phyloP scores from a whole-genome alignment of 2,329 filamentous ascomycete species.

The Aspergillus flavus region DNA sequence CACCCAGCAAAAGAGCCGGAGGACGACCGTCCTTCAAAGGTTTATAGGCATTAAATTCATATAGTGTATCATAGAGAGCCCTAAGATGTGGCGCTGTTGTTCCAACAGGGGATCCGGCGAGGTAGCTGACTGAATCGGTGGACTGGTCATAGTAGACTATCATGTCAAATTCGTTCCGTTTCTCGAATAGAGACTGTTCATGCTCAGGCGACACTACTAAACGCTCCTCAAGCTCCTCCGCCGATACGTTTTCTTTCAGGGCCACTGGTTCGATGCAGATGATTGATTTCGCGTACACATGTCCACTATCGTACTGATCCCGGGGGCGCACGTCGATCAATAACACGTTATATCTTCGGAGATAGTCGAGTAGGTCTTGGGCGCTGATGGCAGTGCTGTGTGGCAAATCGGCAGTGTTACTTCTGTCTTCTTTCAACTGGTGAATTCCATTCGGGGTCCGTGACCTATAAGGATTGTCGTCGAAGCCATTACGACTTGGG shows the following conservation, averaged over 20 bases:
- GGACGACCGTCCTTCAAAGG: conserved; percentile 65
- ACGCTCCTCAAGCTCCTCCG: conserved; percentile 60
- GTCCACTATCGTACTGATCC: conserved; percentile 80
- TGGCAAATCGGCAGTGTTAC: conserved; percentile 52
- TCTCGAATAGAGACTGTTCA: conserved; percentile 74
- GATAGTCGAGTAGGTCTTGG: conserved; percentile 70
- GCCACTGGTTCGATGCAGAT: conserved; percentile 89
- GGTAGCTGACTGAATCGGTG: conserved; percentile 62
- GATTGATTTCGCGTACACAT: conserved; percentile 79
- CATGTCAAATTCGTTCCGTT: conserved; percentile 75
- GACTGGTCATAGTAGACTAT: conserved; percentile 87
- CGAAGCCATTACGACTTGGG: conserved; percentile 35
- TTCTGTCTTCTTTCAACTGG: conserved; percentile 40
- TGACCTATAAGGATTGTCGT: conserved; percentile 49
- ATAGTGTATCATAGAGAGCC: conserved; percentile 76
- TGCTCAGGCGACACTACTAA: conserved; percentile 51
- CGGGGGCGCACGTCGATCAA: conserved; percentile 84
- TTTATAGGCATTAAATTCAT: conserved; percentile 79
- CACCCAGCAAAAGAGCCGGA: conserved; percentile 79
- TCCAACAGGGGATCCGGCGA: conserved; percentile 49
- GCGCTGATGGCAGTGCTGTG: conserved; percentile 66
- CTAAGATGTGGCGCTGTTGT: conserved; percentile 62
- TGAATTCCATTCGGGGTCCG: conserved; percentile 47
- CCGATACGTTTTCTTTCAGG: conserved; percentile 67
- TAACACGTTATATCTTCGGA: conserved; percentile 68